Conservation (phyloP, 1,284 basidiomycete species). For the Cryptococcus sp. region DNA sequence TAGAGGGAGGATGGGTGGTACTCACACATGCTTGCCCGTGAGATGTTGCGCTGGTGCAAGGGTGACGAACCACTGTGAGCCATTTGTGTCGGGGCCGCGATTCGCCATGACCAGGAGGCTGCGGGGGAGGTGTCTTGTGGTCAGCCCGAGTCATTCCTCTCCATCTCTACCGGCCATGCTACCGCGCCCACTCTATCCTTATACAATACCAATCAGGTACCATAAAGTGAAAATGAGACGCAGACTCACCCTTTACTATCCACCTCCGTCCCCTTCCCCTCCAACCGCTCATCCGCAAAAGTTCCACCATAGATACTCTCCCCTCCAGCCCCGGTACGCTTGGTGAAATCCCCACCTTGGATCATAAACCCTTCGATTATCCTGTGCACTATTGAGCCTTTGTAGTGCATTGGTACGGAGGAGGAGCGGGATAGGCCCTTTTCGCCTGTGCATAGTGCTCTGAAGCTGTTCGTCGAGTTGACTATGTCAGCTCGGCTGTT, state of each 20-base stretch:
- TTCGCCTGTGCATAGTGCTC: slow-evolving; percentile 84
- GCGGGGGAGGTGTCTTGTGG: not conserved
- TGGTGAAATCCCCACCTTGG: slow-evolving; percentile 69
- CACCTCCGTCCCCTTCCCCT: slow-evolving; percentile 46
- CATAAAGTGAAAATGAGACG: too few relatives aligned
- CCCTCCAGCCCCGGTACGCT: slow-evolving; percentile 58
- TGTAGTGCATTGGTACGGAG: slow-evolving; percentile 75
- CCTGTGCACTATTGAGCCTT: slow-evolving; percentile 73
- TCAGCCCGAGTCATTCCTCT: not conserved
- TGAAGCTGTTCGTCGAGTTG: slow-evolving; percentile 64
- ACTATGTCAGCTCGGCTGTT: not conserved
- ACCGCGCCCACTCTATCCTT: too few relatives aligned
- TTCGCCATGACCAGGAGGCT: slow-evolving; percentile 64
- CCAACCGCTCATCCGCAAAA: slow-evolving; percentile 51
- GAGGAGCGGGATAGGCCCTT: slow-evolving; percentile 68
- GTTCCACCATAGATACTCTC: slow-evolving; percentile 52
- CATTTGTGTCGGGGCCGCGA: slow-evolving; percentile 62
- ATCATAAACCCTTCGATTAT: slow-evolving; percentile 87
- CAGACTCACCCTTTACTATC: slow-evolving; percentile 50
- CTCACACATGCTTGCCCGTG: slow-evolving; percentile 56
- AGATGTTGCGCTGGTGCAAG: slow-evolving; percentile 52
- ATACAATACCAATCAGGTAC: too few relatives aligned
- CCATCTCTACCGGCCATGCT: not conserved
- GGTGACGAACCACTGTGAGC: slow-evolving; percentile 57
- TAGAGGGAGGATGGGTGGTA: slow-evolving; percentile 1